Conservation (phyloP, 2,329 filamentous ascomycete genomes). For the Aspergillus clavatus region DNA sequence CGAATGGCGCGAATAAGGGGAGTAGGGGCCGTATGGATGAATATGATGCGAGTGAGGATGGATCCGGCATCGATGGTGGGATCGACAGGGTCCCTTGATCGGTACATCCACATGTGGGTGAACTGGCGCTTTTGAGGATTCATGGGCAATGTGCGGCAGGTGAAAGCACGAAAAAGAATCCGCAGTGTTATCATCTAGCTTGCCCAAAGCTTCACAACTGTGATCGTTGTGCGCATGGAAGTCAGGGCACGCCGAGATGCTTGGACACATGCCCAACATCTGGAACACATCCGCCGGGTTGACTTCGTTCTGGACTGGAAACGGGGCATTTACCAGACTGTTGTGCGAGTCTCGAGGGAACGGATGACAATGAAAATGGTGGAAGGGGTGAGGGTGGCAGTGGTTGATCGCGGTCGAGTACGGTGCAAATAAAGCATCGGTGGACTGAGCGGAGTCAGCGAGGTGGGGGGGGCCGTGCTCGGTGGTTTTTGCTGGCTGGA, state of each 20-base stretch:
- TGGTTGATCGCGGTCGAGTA: constrained; percentile 21
- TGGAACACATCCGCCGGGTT: constrained; percentile 35
- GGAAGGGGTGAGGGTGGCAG: constrained; percentile 21
- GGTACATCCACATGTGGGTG: constrained; percentile 18
- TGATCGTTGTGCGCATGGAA: constrained; percentile 21
- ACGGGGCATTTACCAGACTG: constrained; percentile 18
- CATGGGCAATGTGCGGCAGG: constrained; percentile 27
- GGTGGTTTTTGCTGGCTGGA: constrained; percentile 16
- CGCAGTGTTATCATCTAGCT: constrained; percentile 18
- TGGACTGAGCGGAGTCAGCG: constrained; percentile 12
- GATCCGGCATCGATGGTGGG: constrained; percentile 30
- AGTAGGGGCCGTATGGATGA: constrained; percentile 32
- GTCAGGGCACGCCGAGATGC: constrained; percentile 25
- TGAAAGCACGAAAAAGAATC: constrained; percentile 29
- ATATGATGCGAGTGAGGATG: constrained; percentile 31
- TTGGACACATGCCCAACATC: constrained; percentile 33
- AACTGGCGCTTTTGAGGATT: constrained; percentile 25
- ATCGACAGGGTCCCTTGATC: constrained; percentile 28
- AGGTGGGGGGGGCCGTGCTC: constrained; percentile 15
- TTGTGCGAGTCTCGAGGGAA: constrained; percentile 27
- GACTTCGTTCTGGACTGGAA: constrained; percentile 26
- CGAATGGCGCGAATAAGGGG: constrained; percentile 33
- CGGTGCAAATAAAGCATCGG: constrained; percentile 14
- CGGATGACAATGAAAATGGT: constrained; percentile 28
- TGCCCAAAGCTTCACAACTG: constrained; percentile 13